Conservation (phyloP, 495 filamentous ascomycete genomes). For the Aspergillus incahuasiensis region DNA sequence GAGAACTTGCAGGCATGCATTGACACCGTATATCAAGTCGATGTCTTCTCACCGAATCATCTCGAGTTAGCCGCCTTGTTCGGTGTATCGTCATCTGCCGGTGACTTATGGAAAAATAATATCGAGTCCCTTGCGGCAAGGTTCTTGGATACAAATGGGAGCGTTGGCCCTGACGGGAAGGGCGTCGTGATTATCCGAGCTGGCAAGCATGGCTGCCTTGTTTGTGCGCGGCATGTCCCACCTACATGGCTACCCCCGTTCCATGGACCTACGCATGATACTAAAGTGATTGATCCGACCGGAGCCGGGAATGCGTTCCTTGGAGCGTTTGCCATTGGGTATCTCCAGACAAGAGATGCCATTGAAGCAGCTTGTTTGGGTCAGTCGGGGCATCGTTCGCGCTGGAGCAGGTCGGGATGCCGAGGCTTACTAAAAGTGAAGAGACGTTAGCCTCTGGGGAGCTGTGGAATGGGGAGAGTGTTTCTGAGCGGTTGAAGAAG, state of each 20-base stretch:
- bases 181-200: constrained; percentile 27
- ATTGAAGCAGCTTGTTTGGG: constrained; percentile 26
- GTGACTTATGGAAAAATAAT: background rate
- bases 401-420: constrained; percentile 35
- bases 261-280: constrained; percentile 9
- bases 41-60: constrained; percentile 38
- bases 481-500: background rate
- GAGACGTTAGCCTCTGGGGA: constrained; percentile 7
- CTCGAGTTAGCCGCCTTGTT: constrained; percentile 27
- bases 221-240: constrained; percentile 8
- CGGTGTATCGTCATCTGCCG: constrained; percentile 1
- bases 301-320: constrained; percentile 37
- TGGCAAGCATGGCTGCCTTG: constrained; percentile 30
- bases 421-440: constrained; percentile 7
- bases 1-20: constrained; percentile 22
- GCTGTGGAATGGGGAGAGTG: constrained; percentile 23
- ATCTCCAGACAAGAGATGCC: constrained; percentile 16
- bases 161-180: constrained; percentile 15
- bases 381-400: constrained; percentile 33
- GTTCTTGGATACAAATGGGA: constrained; percentile 11
- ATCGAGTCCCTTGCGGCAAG: constrained; percentile 24
- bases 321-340: constrained; percentile 30
- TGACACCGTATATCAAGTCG: constrained; percentile 19
- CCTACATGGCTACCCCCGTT: constrained; percentile 29
- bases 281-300: constrained; percentile 31